Conservation (phyloP, 805 yeast species). For the Kodamaea fukazawae region DNA sequence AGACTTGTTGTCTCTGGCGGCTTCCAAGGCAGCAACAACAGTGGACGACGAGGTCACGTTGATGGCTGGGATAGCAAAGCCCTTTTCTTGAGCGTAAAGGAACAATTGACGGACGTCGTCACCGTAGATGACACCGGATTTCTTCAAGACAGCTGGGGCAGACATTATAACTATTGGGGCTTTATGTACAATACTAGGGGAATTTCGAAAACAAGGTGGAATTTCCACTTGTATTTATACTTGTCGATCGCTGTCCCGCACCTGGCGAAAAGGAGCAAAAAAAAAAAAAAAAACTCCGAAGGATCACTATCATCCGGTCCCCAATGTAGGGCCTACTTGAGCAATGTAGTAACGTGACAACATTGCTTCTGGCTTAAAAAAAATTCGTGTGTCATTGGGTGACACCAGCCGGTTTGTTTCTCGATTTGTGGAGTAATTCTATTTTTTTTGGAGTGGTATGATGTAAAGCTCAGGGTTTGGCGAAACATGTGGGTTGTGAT, state of each 20-base stretch:
- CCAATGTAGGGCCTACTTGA: too few species aligned
- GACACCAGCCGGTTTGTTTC: too few species aligned
- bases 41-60: conserved; percentile 98
- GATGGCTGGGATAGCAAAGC: conserved; percentile 97
- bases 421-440: neutral
- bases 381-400: too few species aligned
- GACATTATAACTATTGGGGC: conserved; percentile 40
- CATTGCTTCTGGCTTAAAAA: too few species aligned
- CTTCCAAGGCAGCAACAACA: conserved; percentile 54
- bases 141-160: conserved; percentile 71
- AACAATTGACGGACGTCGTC: conserved; percentile 88
- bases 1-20: conserved; percentile 54
- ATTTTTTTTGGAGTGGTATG: neutral
- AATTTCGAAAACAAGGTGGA: neutral
- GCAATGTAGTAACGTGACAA: too few species aligned
- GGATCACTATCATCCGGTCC: conserved; percentile 8
- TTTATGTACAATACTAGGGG: neutral
- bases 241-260: neutral
- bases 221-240: conserved; percentile 3
- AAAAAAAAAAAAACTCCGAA: conserved; percentile 9
- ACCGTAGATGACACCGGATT: conserved; percentile 98
- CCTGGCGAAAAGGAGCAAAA: conserved; percentile 3
- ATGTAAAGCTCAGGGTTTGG: neutral
- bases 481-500: neutral
- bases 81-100: conserved; percentile 88